Evolutionary conservation across 2,329 filamentous ascomycete species (phyloP), one percentile per base, ranked within the genome.

Genomic region (Pyricularia pennisetigena): DNA sequence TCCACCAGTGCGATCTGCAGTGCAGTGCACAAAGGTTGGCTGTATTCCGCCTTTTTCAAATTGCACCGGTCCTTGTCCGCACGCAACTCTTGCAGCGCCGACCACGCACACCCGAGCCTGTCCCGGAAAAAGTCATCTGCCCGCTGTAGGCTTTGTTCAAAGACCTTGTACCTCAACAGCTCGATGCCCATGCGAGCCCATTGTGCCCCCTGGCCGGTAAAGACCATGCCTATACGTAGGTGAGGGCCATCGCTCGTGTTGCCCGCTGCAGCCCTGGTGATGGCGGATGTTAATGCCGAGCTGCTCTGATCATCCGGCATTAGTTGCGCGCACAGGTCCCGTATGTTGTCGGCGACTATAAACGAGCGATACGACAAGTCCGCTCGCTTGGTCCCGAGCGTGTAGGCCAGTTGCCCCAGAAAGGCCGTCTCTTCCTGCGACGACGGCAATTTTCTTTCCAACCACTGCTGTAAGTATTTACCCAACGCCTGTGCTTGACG

Each of bases 201-300:
- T 67, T 76, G 74, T 1, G 74, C 74, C 23, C 74, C 74, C 68
- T 76, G 75, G 16, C 74, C 74, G 2, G 73, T 76, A 70, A 78
- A 79, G 3, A 74, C 72, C 66, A 75, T 75, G 3, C 71, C 70
- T 8, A 72, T 64, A 23, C 26, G 64, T 12, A 67, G 68, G 29
- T 8, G 29, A 8, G 29, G 2, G 29, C 29, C 29, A 8, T 30
- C 29, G 29, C 29, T 30, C 29, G 29, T 30, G 10, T 68, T 64
- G 24, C 59, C 63, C 24, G 69, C 63, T 24, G 69, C 69, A 4
- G 41, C 41, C 20, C 41, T 54, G 12, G 66, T 61, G 16, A 69
- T 12, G 23, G 69, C 67, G 49, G 66, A 68, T 14, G 32, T 26
- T n/a, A 8, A 30, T 8, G 54, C 7, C 5, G 41, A 54, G 24